Percentiles rank a stretch among this genome's conserved stretches.
phyloP scores from a whole-genome alignment of 768 basidiomycete species.

The Boletus sp. region DNA sequence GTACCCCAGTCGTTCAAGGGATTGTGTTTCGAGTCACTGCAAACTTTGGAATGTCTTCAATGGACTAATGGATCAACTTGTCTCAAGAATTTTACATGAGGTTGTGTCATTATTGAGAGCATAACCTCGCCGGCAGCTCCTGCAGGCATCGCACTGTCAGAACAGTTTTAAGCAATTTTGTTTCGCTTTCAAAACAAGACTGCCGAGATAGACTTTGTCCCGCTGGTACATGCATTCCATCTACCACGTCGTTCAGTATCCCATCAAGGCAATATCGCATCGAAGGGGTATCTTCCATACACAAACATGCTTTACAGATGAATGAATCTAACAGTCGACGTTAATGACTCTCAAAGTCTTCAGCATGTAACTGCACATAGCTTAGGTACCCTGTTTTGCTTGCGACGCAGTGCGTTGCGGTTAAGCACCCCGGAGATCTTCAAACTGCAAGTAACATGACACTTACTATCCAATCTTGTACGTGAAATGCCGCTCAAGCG shows the following conservation, averaged over 20 bases:
- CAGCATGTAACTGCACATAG: slow-evolving; percentile 39
- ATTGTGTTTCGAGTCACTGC: too few relatives aligned
- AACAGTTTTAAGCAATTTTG: too few relatives aligned
- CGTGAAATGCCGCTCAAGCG: slow-evolving; percentile 29
- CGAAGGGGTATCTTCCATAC: neutral
- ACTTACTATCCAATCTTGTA: slow-evolving; percentile 32
- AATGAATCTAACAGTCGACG: neutral
- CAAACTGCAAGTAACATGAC: neutral
- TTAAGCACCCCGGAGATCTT: neutral
- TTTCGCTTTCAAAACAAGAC: too few relatives aligned
- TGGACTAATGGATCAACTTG: too few relatives aligned
- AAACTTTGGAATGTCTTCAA: too few relatives aligned
- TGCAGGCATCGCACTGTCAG: too few relatives aligned
- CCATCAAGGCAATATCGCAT: neutral
- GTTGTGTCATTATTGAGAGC: too few relatives aligned
- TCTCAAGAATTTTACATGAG: too few relatives aligned
- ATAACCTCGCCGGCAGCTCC: too few relatives aligned
- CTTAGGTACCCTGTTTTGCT: slow-evolving; percentile 39
- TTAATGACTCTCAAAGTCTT: slow-evolving; percentile 32
- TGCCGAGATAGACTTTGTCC: too few relatives aligned
- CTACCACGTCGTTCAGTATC: neutral
- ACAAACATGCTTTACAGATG: neutral
- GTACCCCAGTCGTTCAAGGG: too few relatives aligned
- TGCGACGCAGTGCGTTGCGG: neutral
- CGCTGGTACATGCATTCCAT: neutral